Percentiles rank a stretch among this genome's conserved stretches.
Conservation (phyloP, 805 yeast genomes). For the Starmerella bombicola region DNA sequence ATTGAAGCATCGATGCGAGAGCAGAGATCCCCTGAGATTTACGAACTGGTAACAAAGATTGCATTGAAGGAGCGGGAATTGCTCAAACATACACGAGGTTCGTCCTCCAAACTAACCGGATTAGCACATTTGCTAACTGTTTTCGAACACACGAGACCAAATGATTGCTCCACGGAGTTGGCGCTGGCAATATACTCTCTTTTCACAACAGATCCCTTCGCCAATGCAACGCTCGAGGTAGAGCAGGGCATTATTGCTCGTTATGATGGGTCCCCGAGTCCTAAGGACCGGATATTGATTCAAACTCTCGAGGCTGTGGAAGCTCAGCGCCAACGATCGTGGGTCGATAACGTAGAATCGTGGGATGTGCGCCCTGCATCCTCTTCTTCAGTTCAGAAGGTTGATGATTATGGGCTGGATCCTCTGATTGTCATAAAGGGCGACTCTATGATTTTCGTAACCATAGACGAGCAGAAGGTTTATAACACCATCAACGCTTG, state of each 20-base stretch:
- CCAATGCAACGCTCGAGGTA: constrained; percentile 33
- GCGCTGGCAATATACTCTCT: constrained; percentile 4
- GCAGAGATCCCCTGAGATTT: constrained; percentile 31
- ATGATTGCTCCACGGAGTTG: neutral
- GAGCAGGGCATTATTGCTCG: constrained; percentile 40
- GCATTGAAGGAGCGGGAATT: constrained; percentile 1
- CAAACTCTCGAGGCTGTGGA: constrained; percentile 48
- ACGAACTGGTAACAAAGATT: constrained; percentile 31
- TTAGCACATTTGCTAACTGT: constrained; percentile 7
- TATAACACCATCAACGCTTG: constrained; percentile 15
- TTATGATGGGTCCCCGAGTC: constrained; percentile 51
- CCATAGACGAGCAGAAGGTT: constrained; percentile 20
- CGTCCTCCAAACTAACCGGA: neutral
- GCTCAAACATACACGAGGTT: no score
- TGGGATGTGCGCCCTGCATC: constrained; percentile 49
- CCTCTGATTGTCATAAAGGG: constrained; percentile 13
- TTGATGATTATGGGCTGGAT: constrained; percentile 34
- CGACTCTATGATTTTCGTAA: constrained; percentile 13
- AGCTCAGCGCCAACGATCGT: constrained; percentile 37
- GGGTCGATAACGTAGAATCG: constrained; percentile 49
- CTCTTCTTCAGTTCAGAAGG: constrained; percentile 24
- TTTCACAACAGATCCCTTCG: neutral
- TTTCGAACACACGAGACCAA: constrained; percentile 4
- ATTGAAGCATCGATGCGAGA: constrained; percentile 34
- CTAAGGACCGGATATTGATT: constrained; percentile 53